Conservation (phyloP, 129 eudicot species). For the Rutidosis leptorrhynchoides region DNA sequence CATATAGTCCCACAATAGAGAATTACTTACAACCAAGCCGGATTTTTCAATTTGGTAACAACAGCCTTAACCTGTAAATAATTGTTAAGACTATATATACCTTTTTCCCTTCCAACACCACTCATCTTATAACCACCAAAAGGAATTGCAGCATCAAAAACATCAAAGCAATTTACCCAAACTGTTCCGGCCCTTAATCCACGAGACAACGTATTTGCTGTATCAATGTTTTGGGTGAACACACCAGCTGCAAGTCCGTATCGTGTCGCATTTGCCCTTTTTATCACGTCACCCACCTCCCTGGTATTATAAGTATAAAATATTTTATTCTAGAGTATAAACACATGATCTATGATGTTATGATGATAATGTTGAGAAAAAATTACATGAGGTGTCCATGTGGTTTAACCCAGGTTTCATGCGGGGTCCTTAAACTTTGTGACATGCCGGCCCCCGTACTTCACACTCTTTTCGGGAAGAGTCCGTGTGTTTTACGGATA, state of each 20-base stretch:
- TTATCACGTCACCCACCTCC: conserved; percentile 63
- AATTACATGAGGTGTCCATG: no score
- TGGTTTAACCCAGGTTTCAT: no score
- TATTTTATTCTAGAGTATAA: neutral
- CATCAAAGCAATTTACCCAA: conserved; percentile 77
- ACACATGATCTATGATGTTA: neutral
- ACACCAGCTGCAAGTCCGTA: conserved; percentile 94
- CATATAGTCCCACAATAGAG: neutral
- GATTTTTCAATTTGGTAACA: conserved; percentile 58
- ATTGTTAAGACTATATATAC: conserved; percentile 65
- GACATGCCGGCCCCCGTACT: no score
- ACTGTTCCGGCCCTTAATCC: conserved; percentile 72
- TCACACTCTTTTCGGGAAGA: no score
- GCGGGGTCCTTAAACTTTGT: no score
- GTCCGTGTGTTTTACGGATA: no score
- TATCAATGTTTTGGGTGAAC: conserved; percentile 61
- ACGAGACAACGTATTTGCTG: conserved; percentile 61
- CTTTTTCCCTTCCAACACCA: conserved; percentile 82
- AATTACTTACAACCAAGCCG: conserved; percentile 73
- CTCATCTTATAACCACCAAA: conserved; percentile 94
- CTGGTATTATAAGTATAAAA: conserved; percentile 24
- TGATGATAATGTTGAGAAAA: no score
- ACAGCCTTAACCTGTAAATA: conserved; percentile 83
- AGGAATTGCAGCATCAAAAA: conserved; percentile 80
- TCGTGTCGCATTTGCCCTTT: conserved; percentile 57